Conservation (phyloP, 176 grass and related monocot species). For the Eleusine coracana region DNA sequence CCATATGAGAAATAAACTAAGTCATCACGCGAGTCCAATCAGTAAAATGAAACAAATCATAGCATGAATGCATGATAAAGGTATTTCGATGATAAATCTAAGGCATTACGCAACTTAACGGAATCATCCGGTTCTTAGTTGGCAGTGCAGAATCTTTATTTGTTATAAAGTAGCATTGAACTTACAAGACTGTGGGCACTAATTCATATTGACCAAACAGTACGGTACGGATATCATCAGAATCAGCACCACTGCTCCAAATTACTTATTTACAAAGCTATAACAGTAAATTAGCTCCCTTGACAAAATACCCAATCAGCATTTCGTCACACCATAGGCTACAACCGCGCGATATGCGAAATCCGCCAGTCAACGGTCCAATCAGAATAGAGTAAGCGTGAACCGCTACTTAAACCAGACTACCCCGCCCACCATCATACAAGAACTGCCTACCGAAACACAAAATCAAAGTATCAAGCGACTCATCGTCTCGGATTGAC, state of each 20-base stretch:
- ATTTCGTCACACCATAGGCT: not conserved
- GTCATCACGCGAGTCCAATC: not conserved
- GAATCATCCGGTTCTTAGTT: not conserved
- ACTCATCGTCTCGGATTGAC: not conserved
- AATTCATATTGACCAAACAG: not conserved
- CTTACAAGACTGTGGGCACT: not conserved
- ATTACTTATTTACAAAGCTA: not conserved
- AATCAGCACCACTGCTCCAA: not conserved
- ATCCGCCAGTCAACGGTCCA: not conserved
- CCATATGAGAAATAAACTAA: not conserved
- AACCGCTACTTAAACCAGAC: not conserved
- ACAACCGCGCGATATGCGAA: not conserved
- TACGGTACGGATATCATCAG: not conserved
- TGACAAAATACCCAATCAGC: not conserved
- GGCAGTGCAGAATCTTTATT: not conserved
- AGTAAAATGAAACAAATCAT: not conserved
- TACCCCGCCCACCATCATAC: not conserved
- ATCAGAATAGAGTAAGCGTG: not conserved
- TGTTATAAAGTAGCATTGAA: not conserved
- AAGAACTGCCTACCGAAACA: not conserved
- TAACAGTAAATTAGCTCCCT: not conserved
- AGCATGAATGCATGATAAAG: not conserved
- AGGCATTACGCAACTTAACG: not conserved
- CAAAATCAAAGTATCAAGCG: not conserved
- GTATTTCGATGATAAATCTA: not conserved